Evolutionary conservation across 1,139 yeast genomes (phyloP).

Genomic region (Entelexis paramagnoliae): DNA sequence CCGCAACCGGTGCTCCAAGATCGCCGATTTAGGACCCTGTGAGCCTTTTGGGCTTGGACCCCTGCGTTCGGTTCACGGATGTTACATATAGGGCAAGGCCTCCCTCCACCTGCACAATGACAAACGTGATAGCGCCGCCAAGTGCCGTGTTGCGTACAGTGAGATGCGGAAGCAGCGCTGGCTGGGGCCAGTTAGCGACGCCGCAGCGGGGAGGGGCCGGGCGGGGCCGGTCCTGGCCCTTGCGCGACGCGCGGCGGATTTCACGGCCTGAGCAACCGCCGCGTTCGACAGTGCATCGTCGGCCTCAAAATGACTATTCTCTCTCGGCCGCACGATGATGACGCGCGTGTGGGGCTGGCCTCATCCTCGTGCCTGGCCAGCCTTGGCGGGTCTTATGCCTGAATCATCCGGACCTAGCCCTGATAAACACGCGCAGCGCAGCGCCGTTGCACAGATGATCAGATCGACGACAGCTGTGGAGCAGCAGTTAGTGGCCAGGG

Average conservation of each 20-base stretch:
- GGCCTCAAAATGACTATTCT: background rate
- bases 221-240: no score
- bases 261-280: no score
- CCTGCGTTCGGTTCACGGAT: background rate
- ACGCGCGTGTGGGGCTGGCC: background rate
- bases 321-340: background rate
- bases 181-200: background rate
- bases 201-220: no score
- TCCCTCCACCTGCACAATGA: background rate
- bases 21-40: background rate
- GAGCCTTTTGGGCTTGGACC: background rate
- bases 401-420: background rate
- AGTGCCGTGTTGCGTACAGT: background rate
- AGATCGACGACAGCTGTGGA: no score
- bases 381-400: background rate
- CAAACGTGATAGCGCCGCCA: conserved; percentile 4
- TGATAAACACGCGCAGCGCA: background rate
- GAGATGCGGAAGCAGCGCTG: background rate
- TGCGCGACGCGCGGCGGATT: no score
- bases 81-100: background rate
- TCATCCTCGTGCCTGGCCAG: background rate
- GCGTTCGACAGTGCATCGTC: no score
- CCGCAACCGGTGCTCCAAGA: background rate
- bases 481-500: no score
- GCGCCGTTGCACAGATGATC: background rate